Base-by-base conservation (phyloP, 164 flowering plant species). In the Annona squamosa region DNA sequence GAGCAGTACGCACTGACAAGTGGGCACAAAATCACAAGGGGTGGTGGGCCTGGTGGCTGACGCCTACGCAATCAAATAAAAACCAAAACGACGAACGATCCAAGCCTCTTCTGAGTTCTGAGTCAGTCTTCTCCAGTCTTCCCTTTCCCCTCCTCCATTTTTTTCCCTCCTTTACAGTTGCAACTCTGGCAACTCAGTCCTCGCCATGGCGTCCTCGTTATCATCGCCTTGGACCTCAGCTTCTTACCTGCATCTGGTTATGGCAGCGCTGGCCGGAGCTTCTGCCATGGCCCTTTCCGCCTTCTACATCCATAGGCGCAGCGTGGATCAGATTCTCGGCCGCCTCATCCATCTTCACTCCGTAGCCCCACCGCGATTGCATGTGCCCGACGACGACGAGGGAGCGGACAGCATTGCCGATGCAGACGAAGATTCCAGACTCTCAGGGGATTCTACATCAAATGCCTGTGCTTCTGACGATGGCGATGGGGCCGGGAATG, bases 211-310 rank as follows among this genome's bases (percentile, higher is more conserved):
- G 37, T 26, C 37, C 37, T 0, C 37, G 37, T 26, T 26, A 0
- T 26, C 37, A 26, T 26, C 37, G 37, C 37, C 37, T 26, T 26
- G 37, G 37, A 26, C 76, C 3, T 63, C 83, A 5, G 52, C 75
- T 0, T 74, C 86, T 52, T 65, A 87, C 19, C 57, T 84, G n/a
- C 91, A 90, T 26, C 73, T 90, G 3, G 89, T 87, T 69, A 75
- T 90, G 83, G 95, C 95, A 67, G 92, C 95, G 0, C 69, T 90
- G 2, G 75, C 87, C 70, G 95, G 95, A 37, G 95, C 95, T 9
- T 90, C 95, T 2, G 59, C 89, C 0, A 82, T 89, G 88, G 90
- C 91, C 4, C 71, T 89, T 19, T 90, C 92, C 48, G 88, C 92
- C 43, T 89, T 84, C 75, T 90, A 74, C 84, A 79, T 90, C 48